phyloP scores from a whole-genome alignment of 1,284 basidiomycete species.

The Puccinia hordei region DNA sequence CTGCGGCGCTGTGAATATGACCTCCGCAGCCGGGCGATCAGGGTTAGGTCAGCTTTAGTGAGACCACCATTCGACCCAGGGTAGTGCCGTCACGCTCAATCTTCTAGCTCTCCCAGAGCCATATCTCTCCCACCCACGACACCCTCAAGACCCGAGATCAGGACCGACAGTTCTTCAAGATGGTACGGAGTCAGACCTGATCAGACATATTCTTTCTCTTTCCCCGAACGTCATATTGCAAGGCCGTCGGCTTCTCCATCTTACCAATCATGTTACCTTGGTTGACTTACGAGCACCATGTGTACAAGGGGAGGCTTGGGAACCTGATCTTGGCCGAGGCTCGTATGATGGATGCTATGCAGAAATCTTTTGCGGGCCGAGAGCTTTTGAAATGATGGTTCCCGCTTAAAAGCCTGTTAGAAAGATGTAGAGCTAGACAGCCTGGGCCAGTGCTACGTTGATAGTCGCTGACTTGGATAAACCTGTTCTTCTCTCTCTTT shows the following conservation, averaged over 20 bases:
- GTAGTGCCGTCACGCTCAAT: neutral
- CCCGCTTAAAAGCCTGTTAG: conserved; percentile 11
- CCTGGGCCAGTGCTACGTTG: conserved; percentile 12
- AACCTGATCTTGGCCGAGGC: conserved; percentile 13
- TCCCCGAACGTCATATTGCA: neutral
- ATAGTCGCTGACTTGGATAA: conserved; percentile 28
- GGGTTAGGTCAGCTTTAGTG: conserved; percentile 12
- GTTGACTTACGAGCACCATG: conserved; percentile 20
- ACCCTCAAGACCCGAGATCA: conserved; percentile 22
- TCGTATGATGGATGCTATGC: neutral
- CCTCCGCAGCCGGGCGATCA: too few relatives aligned
- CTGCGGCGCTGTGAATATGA: too few relatives aligned
- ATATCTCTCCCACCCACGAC: neutral
- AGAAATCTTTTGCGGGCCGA: neutral
- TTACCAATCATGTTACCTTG: conserved; percentile 4
- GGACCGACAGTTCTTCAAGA: conserved; percentile 7
- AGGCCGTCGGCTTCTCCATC: conserved; percentile 1
- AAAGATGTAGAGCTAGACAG: conserved; percentile 31
- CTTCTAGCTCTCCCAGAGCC: too few relatives aligned
- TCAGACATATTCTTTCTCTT: neutral
- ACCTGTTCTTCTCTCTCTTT: conserved; percentile 43
- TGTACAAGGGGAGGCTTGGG: conserved; percentile 9
- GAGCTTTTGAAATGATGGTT: conserved; percentile 1
- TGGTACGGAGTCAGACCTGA: conserved; percentile 22
- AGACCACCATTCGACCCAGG: neutral